These are phyloP conservation scores for Verticillium tricorpus DNA, from an alignment of 2,329 filamentous ascomycete genomes.

Conservation along the genomic window DNA sequence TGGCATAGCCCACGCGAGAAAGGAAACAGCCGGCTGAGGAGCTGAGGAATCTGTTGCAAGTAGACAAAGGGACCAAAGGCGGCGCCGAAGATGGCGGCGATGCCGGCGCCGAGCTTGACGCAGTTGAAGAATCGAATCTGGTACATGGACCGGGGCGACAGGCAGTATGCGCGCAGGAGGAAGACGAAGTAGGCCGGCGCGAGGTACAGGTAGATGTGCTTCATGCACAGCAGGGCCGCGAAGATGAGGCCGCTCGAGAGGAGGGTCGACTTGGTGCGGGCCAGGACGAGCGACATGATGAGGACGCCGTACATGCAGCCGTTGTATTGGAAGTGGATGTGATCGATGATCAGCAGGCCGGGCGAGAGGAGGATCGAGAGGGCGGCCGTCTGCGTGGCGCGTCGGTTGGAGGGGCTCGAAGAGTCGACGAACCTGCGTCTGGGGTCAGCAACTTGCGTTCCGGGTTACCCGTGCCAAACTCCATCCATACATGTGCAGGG, in stretches of 20 bases:
- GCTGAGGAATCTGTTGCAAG: conserved; percentile 77
- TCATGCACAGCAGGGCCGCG: conserved; percentile 82
- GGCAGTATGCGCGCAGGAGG: conserved; percentile 82
- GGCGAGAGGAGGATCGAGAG: conserved; percentile 89
- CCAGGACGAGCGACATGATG: conserved; percentile 79
- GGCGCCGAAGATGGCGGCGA: conserved; percentile 66
- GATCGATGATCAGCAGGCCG: conserved; percentile 92
- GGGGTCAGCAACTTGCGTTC: not conserved
- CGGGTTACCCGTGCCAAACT: not conserved
- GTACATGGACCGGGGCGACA: conserved; percentile 73
- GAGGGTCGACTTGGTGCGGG: conserved; percentile 68
- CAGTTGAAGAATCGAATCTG: conserved; percentile 73
- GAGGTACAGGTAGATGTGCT: conserved; percentile 97
- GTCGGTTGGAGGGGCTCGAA: conserved; percentile 59
- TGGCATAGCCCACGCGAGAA: conserved; percentile 93
- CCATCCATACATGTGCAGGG: conserved; percentile 62
- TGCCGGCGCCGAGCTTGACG: conserved; percentile 73
- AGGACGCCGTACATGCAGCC: conserved; percentile 92
- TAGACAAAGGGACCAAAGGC: conserved; percentile 87
- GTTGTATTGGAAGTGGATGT: conserved; percentile 99
- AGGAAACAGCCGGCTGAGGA: conserved; percentile 82
- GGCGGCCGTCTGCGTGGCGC: conserved; percentile 77
- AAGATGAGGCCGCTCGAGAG: conserved; percentile 79
- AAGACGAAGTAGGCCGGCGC: conserved; percentile 95
- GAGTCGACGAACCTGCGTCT: conserved; percentile 66